Conservation (phyloP, 257 asterid genomes). For the Jasminum sambac region DNA sequence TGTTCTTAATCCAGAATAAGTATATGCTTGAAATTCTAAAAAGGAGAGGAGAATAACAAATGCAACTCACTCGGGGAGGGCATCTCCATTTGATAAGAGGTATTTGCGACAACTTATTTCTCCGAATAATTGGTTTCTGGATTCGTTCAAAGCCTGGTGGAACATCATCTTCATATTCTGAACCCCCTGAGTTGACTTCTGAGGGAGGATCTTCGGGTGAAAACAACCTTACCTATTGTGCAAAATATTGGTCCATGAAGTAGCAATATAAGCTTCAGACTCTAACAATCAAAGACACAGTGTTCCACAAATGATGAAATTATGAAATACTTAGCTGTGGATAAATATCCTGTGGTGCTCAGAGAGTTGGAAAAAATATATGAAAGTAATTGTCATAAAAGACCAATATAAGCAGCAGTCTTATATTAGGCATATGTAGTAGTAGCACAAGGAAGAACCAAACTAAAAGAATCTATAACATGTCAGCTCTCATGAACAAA, state of each 20-base stretch:
- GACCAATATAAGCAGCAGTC: not conserved
- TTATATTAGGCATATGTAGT: not conserved
- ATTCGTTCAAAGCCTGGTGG: conserved; percentile 67
- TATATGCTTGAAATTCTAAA: conserved; percentile 5
- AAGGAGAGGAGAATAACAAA: not conserved
- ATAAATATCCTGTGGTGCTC: not conserved
- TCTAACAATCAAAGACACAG: not conserved
- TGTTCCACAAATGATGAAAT: not conserved
- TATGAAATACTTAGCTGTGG: not conserved
- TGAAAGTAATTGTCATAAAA: not conserved
- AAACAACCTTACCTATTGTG: conserved; percentile 53
- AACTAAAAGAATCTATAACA: not conserved
- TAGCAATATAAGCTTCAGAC: not conserved
- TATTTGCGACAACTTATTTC: conserved; percentile 43
- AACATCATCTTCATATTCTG: conserved; percentile 45
- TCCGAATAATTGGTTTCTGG: conserved; percentile 38
- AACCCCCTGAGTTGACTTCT: conserved; percentile 34
- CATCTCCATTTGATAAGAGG: conserved; percentile 54
- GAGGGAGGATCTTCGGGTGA: conserved; percentile 62
- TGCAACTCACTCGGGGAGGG: conserved; percentile 47
- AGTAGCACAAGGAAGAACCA: not conserved
- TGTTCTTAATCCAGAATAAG: not conserved
- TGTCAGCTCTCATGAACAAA: not conserved
- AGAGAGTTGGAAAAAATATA: not conserved
- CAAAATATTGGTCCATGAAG: conserved; percentile 9